phyloP scores from a whole-genome alignment of 1,284 basidiomycete species.

The Uromyces viciae-fabae region DNA sequence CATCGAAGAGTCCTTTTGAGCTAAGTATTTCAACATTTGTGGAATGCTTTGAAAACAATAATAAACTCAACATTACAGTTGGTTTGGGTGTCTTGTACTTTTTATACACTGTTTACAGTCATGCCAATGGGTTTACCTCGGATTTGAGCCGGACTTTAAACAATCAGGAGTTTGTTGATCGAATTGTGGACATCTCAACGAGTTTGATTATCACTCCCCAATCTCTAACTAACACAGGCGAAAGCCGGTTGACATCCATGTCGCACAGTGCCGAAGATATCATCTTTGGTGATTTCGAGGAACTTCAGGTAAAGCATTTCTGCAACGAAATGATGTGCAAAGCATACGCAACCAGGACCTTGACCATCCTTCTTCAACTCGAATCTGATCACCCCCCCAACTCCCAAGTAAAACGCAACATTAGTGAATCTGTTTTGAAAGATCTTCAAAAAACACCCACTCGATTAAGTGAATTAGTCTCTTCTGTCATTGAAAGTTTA shows the following conservation, averaged over 20 bases:
- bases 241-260: conserved; percentile 5
- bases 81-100: conserved; percentile 39
- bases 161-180: conserved; percentile 36
- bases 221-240: background rate
- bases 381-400: conserved; percentile 25
- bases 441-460: conserved; percentile 37
- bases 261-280: background rate
- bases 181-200: conserved; percentile 34
- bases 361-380: conserved; percentile 39
- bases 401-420: conserved; percentile 1
- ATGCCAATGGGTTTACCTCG: conserved; percentile 21
- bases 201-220: conserved; percentile 36
- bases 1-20: conserved; percentile 25
- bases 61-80: conserved; percentile 24
- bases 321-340: conserved; percentile 40
- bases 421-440: conserved; percentile 4
- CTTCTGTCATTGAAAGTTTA: conserved; percentile 23
- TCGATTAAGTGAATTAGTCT: conserved; percentile 17
- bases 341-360: conserved; percentile 29
- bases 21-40: conserved; percentile 33
- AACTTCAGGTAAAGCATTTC: conserved; percentile 34
- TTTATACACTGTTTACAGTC: conserved; percentile 29
- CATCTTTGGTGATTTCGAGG: conserved; percentile 25
- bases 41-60: conserved; percentile 36
- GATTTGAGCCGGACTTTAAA: conserved; percentile 18